These are phyloP conservation scores for Baorangia bicolor DNA, from an alignment of 768 basidiomycete genomes.

Conservation along the genomic window DNA sequence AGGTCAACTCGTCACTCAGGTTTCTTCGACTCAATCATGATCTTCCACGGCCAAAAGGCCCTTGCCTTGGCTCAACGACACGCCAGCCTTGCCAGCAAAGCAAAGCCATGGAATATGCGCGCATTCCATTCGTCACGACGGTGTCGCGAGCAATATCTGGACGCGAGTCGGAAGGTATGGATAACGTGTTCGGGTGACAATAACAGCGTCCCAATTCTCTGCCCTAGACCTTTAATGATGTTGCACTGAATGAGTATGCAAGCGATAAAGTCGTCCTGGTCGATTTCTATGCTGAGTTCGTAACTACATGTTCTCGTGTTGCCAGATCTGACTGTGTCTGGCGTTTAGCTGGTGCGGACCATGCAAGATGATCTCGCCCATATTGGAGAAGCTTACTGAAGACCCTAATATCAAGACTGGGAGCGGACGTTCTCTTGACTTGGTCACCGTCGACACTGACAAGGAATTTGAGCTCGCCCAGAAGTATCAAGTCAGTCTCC, in stretches of 20 bases:
- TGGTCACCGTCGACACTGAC: slow-evolving; percentile 70
- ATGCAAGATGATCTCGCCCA: slow-evolving; percentile 70
- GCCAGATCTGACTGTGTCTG: slow-evolving; percentile 1
- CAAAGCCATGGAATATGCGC: slow-evolving; percentile 23
- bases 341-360: slow-evolving; percentile 71
- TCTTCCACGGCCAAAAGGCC: slow-evolving; percentile 7
- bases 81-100: slow-evolving; percentile 12
- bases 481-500: slow-evolving; percentile 43
- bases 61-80: slow-evolving; percentile 5
- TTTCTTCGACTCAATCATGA: slow-evolving; percentile 10
- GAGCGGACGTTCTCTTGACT: slow-evolving; percentile 59
- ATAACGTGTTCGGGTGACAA: background rate
- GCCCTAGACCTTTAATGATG: slow-evolving; percentile 36
- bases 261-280: slow-evolving; percentile 61
- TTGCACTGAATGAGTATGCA: slow-evolving; percentile 31
- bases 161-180: slow-evolving; percentile 45
- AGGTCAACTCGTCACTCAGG: background rate
- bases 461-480: slow-evolving; percentile 50
- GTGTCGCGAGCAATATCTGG: slow-evolving; percentile 39
- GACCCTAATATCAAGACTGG: slow-evolving; percentile 46
- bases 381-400: slow-evolving; percentile 57
- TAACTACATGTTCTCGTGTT: slow-evolving; percentile 12
- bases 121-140: slow-evolving; percentile 42
- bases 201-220: background rate
- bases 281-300: slow-evolving; percentile 81